Evolutionary conservation across 2,329 filamentous ascomycete species (phyloP).

Genomic region (Pyrenochaeta sp.): DNA sequence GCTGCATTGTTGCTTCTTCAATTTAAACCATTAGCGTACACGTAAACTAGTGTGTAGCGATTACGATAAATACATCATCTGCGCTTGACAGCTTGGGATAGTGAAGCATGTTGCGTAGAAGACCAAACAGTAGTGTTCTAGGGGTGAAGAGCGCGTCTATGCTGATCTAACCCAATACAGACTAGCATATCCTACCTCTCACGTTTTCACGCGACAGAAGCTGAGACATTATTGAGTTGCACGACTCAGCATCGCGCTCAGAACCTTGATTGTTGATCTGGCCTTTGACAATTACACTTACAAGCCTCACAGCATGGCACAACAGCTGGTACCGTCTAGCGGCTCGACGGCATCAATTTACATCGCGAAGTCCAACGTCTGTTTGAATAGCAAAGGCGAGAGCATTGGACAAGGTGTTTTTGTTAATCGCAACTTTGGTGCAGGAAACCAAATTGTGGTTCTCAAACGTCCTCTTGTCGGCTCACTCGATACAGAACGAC

Average conservation of each 20-base stretch:
- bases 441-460: conserved; percentile 59
- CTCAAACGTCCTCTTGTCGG: conserved; percentile 63
- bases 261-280: not conserved
- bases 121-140: too few relatives aligned
- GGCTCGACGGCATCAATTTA: not conserved
- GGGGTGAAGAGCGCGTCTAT: too few relatives aligned
- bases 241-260: not conserved
- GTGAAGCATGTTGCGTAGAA: too few relatives aligned
- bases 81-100: too few relatives aligned
- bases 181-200: not conserved
- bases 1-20: too few relatives aligned
- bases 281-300: not conserved
- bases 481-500: conserved; percentile 61
- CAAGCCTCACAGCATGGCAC: not conserved
- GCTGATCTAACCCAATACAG: not conserved
- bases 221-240: not conserved
- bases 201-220: not conserved
- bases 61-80: too few relatives aligned
- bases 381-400: not conserved
- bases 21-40: too few relatives aligned
- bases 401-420: conserved; percentile 64
- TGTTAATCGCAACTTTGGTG: conserved; percentile 56
- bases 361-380: not conserved
- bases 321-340: not conserved
- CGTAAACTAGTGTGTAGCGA: too few relatives aligned